Base-by-base conservation (phyloP, 805 yeast genomes). In the Starmerella tilneyi region DNA sequence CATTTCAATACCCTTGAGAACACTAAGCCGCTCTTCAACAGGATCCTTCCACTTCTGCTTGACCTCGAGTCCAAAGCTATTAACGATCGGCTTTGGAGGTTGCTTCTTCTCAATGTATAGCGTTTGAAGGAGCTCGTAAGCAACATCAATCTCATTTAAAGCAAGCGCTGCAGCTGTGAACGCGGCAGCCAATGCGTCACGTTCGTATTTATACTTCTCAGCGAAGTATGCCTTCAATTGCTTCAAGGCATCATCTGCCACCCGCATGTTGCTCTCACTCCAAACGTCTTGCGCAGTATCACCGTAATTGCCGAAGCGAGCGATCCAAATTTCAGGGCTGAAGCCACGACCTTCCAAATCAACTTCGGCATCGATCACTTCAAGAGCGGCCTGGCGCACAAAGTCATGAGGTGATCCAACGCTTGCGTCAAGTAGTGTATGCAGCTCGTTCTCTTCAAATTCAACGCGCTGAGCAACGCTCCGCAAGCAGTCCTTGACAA, bases 1-100 rank as follows among this genome's bases (percentile, higher is more conserved):
- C 33, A 73, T 69, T 49, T 74, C 74, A 44, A 86, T 62, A 0
- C 86, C 63, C 19, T 79, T 64, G 0, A 96, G 94, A 47, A 80
- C 69, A 23, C 96, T 94, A 51, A 88, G 76, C 59, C 98, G 72
- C 28, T 72, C 73, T 58, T 83, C 92, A 94, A 96, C 88, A 3
- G 75, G 69, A 56, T 86, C 97, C 51, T 71, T 75, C 55, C 75
- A 77, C 16, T 70, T 76, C 16, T 72, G 63, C 53, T 81, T 78
- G 36, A 82, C 70, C 4, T 78, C 76, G 52, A 88, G 69, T 2
- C 97, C 97, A 60, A 73, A 88, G 52, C 75, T 79, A 61, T 89
- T 96, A 36, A 75, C 17, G 12, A 34, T 29, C 13, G 54, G 55
- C 29, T 48, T 40, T 7, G 59, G 58, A 1, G 59, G 59, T 29